Evolutionary conservation across 768 basidiomycete genomes (phyloP).

Genomic region (Hysterangium stoloniferum): DNA sequence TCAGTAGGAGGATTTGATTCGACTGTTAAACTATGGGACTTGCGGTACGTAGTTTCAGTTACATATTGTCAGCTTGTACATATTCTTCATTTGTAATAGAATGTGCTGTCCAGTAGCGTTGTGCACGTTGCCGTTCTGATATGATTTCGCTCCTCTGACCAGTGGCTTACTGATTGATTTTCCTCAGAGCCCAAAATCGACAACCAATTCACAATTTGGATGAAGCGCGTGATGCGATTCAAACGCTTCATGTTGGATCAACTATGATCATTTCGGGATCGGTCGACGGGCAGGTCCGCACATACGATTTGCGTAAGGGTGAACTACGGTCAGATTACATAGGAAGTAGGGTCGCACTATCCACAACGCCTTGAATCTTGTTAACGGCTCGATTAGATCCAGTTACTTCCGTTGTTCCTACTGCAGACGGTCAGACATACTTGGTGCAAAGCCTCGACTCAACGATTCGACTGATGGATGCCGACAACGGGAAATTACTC

Average conservation of each 20-base stretch:
- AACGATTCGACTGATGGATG: conserved; percentile 80
- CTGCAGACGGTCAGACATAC: conserved; percentile 71
- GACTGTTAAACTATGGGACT: conserved; percentile 86
- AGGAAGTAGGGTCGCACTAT: conserved; percentile 52
- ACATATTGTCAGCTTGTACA: conserved; percentile 6
- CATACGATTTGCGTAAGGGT: conserved; percentile 93
- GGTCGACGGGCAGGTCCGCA: conserved; percentile 86
- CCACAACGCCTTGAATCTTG: background rate
- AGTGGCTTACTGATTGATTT: background rate
- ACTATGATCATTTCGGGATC: conserved; percentile 73
- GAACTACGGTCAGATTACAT: conserved; percentile 84
- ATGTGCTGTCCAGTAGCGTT: too few species aligned
- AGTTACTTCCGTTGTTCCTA: conserved; percentile 74
- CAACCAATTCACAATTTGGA: conserved; percentile 86
- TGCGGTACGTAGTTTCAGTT: conserved; percentile 46
- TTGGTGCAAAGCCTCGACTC: conserved; percentile 81
- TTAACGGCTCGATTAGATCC: conserved; percentile 68
- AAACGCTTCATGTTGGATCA: conserved; percentile 60
- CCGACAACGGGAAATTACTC: conserved; percentile 69
- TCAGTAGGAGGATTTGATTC: conserved; percentile 81
- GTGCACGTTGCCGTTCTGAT: too few species aligned
- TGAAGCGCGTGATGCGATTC: conserved; percentile 83
- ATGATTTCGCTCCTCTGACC: background rate
- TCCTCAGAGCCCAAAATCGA: conserved; percentile 61
- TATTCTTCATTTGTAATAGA: background rate